phyloP scores from a whole-genome alignment of 495 filamentous ascomycete genomes.

The Penicillium psychrofluorescens region DNA sequence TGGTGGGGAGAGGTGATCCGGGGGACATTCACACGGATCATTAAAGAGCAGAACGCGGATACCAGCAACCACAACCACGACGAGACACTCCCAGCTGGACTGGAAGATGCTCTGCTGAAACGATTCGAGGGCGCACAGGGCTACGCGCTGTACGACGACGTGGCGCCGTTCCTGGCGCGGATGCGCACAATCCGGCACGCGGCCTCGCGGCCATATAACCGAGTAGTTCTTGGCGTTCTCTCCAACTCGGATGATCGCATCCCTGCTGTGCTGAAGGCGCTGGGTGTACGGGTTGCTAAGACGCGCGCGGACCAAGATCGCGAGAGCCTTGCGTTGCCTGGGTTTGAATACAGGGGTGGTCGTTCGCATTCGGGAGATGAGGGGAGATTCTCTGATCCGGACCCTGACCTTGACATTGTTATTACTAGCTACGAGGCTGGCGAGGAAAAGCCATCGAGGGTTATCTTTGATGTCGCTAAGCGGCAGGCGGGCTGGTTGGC shows the following conservation, averaged over 20 bases:
- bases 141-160: constrained; percentile 52
- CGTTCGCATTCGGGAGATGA: background rate
- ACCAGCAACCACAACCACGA: background rate
- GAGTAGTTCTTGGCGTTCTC: constrained; percentile 55
- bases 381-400: background rate
- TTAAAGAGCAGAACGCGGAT: background rate
- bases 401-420: constrained; percentile 55
- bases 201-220: constrained; percentile 9
- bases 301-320: constrained; percentile 24
- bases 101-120: constrained; percentile 48
- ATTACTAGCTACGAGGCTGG: constrained; percentile 71
- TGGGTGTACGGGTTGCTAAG: constrained; percentile 51
- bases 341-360: constrained; percentile 26
- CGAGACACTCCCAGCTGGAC: constrained; percentile 24
- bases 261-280: constrained; percentile 47
- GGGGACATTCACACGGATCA: constrained; percentile 19
- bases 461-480: constrained; percentile 58
- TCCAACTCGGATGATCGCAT: constrained; percentile 77
- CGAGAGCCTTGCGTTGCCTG: constrained; percentile 28
- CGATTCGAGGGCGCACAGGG: constrained; percentile 56
- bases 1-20: constrained; percentile 67
- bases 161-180: constrained; percentile 42
- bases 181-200: constrained; percentile 20
- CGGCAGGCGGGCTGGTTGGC: constrained; percentile 25
- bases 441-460: constrained; percentile 53